Percentiles rank a stretch among this genome's conserved stretches.
phyloP scores from a whole-genome alignment of 2,329 filamentous ascomycete genomes.

The Cyclaneusma minus region DNA sequence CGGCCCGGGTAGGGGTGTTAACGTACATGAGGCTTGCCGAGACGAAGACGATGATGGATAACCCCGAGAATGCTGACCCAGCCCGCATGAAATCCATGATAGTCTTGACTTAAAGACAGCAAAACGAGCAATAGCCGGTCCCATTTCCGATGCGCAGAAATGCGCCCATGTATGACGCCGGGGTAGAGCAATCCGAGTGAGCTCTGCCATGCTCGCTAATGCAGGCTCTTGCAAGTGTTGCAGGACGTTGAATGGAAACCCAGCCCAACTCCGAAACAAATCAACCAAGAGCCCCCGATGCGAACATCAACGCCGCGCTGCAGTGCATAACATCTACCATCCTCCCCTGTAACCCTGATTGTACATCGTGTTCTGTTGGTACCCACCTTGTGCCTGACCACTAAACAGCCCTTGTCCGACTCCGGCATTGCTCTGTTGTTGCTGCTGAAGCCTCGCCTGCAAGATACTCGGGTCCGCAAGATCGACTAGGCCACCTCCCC shows the following conservation, averaged over 20 bases:
- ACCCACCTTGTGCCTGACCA: conserved; percentile 87
- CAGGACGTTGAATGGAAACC: conserved; percentile 15
- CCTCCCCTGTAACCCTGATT: conserved; percentile 53
- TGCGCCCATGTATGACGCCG: conserved; percentile 16
- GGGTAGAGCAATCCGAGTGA: conserved; percentile 19
- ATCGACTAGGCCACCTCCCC: conserved; percentile 98
- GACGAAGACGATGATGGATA: conserved; percentile 59
- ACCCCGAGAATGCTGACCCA: conserved; percentile 27
- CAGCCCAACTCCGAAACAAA: conserved; percentile 18
- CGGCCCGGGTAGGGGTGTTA: conserved; percentile 32
- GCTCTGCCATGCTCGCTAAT: conserved; percentile 31
- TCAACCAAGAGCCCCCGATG: conserved; percentile 12
- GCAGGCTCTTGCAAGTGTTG: conserved; percentile 15
- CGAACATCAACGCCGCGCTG: conserved; percentile 11
- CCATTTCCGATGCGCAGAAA: conserved; percentile 10
- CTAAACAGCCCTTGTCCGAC: conserved; percentile 82
- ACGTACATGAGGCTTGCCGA: conserved; percentile 45
- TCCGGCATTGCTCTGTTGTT: conserved; percentile 59
- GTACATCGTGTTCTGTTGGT: conserved; percentile 79
- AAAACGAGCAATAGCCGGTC: conserved; percentile 11
- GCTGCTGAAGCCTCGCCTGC: conserved; percentile 90
- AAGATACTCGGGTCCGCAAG: conserved; percentile 99
- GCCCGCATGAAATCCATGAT: conserved; percentile 11
- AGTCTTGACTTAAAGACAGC: conserved; percentile 7
- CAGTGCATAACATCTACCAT: conserved; percentile 37